These are phyloP conservation scores for Teunomyces lycoperdinae DNA, from an alignment of 805 yeast species.

Conservation along the genomic window DNA sequence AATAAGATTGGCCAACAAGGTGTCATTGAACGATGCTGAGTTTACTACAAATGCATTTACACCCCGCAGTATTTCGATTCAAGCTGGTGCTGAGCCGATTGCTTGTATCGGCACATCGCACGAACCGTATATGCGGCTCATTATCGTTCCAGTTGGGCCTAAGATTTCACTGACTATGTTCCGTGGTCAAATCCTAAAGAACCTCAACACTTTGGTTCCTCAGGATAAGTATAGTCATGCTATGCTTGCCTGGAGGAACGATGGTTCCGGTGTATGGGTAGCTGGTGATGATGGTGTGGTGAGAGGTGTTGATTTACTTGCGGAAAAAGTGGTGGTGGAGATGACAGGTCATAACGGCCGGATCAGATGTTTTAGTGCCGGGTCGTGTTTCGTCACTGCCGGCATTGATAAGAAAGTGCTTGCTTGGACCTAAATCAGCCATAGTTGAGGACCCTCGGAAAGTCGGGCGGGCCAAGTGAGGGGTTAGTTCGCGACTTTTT, in stretches of 20 bases:
- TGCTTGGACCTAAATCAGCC: conserved; percentile 2
- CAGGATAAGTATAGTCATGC: conserved; percentile 67
- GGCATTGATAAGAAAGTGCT: conserved; percentile 38
- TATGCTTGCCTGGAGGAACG: conserved; percentile 42
- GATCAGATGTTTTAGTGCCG: conserved; percentile 41
- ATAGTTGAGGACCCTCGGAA: not conserved
- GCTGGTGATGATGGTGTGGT: conserved; percentile 66
- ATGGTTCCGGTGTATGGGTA: conserved; percentile 56
- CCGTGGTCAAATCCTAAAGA: conserved; percentile 27
- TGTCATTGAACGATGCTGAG: conserved; percentile 72
- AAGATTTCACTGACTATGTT: conserved; percentile 12
- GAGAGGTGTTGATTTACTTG: conserved; percentile 56
- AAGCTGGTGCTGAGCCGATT: conserved; percentile 18
- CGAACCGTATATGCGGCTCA: conserved; percentile 69
- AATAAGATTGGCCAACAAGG: conserved; percentile 24
- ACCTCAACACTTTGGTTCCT: conserved; percentile 50
- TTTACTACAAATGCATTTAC: conserved; percentile 64
- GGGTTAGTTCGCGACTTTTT: not conserved
- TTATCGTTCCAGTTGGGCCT: conserved; percentile 50
- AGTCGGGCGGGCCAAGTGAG: not conserved
- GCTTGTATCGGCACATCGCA: conserved; percentile 74
- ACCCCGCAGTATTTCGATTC: conserved; percentile 44
- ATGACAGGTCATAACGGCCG: conserved; percentile 44
- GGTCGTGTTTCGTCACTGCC: conserved; percentile 41
- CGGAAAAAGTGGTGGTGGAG: conserved; percentile 29